phyloP scores from a whole-genome alignment of 2,329 filamentous ascomycete species.

The Fusarium pseudoanthophilum region DNA sequence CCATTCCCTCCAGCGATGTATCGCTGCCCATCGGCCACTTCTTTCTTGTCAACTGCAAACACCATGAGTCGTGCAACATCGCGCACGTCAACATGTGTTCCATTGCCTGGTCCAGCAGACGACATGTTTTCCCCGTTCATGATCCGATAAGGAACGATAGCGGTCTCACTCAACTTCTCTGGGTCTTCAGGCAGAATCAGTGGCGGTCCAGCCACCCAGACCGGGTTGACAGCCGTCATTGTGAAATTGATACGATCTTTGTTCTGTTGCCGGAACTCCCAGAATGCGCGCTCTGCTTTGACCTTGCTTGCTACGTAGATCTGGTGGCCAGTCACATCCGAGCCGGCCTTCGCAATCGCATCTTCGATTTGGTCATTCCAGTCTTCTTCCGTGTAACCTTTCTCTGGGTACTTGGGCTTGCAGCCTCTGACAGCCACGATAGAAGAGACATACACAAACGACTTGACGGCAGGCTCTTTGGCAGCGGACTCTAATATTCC shows the following conservation, averaged over 20 bases:
- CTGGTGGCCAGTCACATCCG: constrained; percentile 5
- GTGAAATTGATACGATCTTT: background rate
- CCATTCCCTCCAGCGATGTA: constrained; percentile 9
- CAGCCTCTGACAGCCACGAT: constrained; percentile 7
- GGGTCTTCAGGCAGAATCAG: constrained; percentile 11
- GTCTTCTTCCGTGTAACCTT: constrained; percentile 11
- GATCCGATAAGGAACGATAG: constrained; percentile 14
- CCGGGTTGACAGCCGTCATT: constrained; percentile 21
- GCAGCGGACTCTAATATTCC: background rate
- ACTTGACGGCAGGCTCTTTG: background rate
- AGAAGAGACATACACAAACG: constrained; percentile 15
- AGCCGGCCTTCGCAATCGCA: background rate
- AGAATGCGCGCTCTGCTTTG: constrained; percentile 22
- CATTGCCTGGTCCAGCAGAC: background rate
- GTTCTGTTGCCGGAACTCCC: constrained; percentile 1
- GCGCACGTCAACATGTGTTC: constrained; percentile 20
- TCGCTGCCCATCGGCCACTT: constrained; percentile 11
- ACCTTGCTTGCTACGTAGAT: constrained; percentile 19
- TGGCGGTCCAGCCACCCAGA: constrained; percentile 13
- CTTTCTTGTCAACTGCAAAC: constrained; percentile 1
- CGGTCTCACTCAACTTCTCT: constrained; percentile 21
- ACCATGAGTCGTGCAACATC: constrained; percentile 18
- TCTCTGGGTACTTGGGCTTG: background rate
- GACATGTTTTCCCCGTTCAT: constrained; percentile 16
- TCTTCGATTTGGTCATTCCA: constrained; percentile 24